Evolutionary conservation across 306 rosid species (phyloP).

Genomic region (Calophaca sinica): DNA sequence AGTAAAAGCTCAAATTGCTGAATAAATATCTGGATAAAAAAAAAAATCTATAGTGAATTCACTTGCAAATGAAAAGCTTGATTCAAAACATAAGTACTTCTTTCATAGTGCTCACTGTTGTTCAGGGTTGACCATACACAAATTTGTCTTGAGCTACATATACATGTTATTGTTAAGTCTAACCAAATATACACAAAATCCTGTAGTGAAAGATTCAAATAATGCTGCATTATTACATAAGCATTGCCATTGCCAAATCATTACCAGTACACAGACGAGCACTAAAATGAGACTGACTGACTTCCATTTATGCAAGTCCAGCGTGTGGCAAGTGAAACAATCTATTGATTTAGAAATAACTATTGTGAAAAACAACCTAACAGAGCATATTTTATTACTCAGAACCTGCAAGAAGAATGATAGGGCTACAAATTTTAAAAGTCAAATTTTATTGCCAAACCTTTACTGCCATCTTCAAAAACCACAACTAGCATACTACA

Average conservation of each 20-base stretch:
- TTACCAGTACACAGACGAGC: conserved; percentile 77
- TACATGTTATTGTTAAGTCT: conserved; percentile 16
- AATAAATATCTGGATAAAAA: conserved; percentile 71
- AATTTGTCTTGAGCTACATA: conserved; percentile 3
- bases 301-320: conserved; percentile 65
- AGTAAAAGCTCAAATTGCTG: conserved; percentile 95
- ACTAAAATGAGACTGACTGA: conserved; percentile 65
- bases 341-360: conserved; percentile 9
- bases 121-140: conserved; percentile 1
- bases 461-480: too few species aligned
- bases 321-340: conserved; percentile 20
- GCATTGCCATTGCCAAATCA: not conserved
- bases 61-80: conserved; percentile 19
- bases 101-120: not conserved
- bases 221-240: not conserved
- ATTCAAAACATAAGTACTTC: not conserved
- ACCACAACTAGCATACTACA: too few species aligned
- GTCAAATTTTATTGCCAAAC: too few species aligned
- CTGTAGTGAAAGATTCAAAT: too few species aligned
- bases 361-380: not conserved
- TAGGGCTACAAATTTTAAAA: conserved; percentile 42
- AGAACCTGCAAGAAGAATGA: conserved; percentile 71
- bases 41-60: conserved; percentile 26
- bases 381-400: not conserved
- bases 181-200: not conserved